Conservation (phyloP, 1,139 yeast species). For the Pneumocystis wakefieldiae region DNA sequence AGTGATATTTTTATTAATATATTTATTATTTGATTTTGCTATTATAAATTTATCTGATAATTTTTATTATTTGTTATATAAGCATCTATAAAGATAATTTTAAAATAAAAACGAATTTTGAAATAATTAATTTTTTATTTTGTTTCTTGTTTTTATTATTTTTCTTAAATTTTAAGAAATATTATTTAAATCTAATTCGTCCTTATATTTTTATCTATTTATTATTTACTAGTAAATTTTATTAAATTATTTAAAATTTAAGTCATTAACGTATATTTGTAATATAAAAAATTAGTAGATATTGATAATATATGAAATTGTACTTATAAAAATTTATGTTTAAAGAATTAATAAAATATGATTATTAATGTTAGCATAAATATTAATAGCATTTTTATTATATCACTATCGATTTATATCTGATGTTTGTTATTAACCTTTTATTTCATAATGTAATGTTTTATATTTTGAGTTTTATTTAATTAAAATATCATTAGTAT, state of each 20-base stretch:
- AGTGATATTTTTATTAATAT: too few species aligned
- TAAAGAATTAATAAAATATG: neutral
- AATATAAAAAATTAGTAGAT: too few species aligned
- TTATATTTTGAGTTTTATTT: too few species aligned
- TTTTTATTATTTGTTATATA: neutral
- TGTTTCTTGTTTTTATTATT: neutral
- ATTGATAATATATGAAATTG: neutral
- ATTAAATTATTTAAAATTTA: too few species aligned
- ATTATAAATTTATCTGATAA: too few species aligned
- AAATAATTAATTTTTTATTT: neutral
- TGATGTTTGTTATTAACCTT: neutral
- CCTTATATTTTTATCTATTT: neutral
- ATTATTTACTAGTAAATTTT: neutral
- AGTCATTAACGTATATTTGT: too few species aligned
- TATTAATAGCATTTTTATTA: neutral
- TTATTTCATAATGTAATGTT: neutral
- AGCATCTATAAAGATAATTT: neutral
- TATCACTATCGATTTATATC: neutral
- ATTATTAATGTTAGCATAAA: neutral
- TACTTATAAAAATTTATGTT: neutral
- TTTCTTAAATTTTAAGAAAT: neutral
- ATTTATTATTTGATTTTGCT: too few species aligned
- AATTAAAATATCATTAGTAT: too few species aligned
- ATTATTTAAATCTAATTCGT: neutral
- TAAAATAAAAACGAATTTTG: neutral